These are phyloP conservation scores for Aspergillus funiculosus DNA, from an alignment of 495 filamentous ascomycete species.

Conservation along the genomic window DNA sequence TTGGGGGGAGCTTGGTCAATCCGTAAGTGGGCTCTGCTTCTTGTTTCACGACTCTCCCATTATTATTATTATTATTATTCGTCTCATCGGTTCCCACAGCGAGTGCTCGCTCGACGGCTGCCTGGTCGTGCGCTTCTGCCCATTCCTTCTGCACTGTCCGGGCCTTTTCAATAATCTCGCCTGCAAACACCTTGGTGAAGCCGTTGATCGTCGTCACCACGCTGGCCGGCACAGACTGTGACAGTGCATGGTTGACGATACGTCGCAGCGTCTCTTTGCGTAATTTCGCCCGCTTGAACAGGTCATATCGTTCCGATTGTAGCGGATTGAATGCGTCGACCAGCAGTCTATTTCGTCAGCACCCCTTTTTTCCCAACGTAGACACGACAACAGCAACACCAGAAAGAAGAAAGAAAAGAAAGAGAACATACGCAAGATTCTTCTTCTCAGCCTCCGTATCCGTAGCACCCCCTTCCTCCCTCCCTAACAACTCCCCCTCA, in stretches of 20 bases:
- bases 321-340: slow-evolving; percentile 60
- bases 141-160: slow-evolving; percentile 74
- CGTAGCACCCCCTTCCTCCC: slow-evolving; percentile 51
- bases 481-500: slow-evolving; percentile 57
- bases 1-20: slow-evolving; percentile 35
- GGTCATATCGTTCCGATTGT: slow-evolving; percentile 68
- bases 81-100: slow-evolving; percentile 29
- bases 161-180: slow-evolving; percentile 76
- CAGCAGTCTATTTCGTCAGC: slow-evolving; percentile 49
- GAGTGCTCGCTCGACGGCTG: slow-evolving; percentile 29
- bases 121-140: slow-evolving; percentile 48
- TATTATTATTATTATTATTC: slow-evolving; percentile 7
- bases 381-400: too few species aligned
- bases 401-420: neutral
- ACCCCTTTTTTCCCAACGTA: too few species aligned
- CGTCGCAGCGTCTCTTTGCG: slow-evolving; percentile 56
- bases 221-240: slow-evolving; percentile 73
- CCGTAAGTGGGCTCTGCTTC: too few species aligned
- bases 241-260: slow-evolving; percentile 82
- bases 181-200: slow-evolving; percentile 78
- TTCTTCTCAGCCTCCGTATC: slow-evolving; percentile 67
- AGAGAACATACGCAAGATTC: slow-evolving; percentile 51
- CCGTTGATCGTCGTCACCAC: slow-evolving; percentile 75
- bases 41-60: neutral
- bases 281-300: slow-evolving; percentile 66